Base-by-base conservation (phyloP, 2,329 filamentous ascomycete genomes). In the Fusarium sp. region DNA sequence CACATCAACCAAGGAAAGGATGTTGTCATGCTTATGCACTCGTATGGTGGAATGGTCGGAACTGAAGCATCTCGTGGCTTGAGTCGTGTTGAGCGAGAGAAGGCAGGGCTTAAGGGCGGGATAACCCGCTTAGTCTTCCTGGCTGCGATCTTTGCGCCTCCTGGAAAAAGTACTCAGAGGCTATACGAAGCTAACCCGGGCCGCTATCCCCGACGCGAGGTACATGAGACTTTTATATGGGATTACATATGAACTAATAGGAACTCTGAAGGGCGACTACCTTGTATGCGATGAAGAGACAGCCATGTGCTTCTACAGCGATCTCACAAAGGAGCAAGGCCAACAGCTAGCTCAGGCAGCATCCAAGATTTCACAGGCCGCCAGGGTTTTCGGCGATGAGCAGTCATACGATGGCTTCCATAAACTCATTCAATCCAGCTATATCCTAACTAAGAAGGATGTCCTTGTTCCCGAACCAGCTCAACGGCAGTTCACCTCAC, bases 11-110 rank as follows among this genome's bases (percentile, higher is more conserved):
- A 45, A 10, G 55, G 55, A 3, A 54, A 55, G 0, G 42, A 68
- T 13, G 33, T 68, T 5, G 55, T 68, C 8, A 4, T 68, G 7
- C 65, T 68, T 3, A 68, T 68, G 63, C 63, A 68, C n/a, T 68
- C 63, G 1, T 68, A 68, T 38, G 65, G 65, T 4, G 65, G 65
- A 1, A 68, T 68, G 55, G 63, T 62, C 1, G 63, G 65, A 2
- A 68, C 63, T 1, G 63, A 68, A 35, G 65, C 63, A 7, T 62
- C 46, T 6, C 42, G 47, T 3, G 38, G 63, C 2, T 4, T 68
- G 11, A 45, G 63, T 17, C 33, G 47, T 1, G 3, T 14, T 5
- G 63, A 68, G 17, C 17, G 63, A 2, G 55, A 62, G 11, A 55
- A 55, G 7, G 14, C 20, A 18, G 65, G 55, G 0, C 20, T 55